Evolutionary conservation across 2,329 filamentous ascomycete species (phyloP), one percentile per base, ranked within the genome.

Genomic region (Claviceps pazoutovae): DNA sequence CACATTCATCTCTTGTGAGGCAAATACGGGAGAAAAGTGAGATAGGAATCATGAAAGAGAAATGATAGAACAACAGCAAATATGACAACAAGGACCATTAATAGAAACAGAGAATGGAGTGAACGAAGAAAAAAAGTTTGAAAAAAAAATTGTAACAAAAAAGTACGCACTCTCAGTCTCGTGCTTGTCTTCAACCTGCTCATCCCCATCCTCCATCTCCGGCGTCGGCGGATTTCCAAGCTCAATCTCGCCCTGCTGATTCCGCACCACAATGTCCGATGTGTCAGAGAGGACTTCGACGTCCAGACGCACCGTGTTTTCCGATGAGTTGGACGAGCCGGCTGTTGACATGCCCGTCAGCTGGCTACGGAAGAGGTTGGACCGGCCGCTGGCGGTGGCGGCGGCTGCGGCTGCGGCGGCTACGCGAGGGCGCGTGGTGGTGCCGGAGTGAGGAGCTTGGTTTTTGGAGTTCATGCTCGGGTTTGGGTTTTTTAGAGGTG

Each of bases 191-290:
- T 82, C 83, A 46, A 76, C 74, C 53, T 68, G 74, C 61, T 77
- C 74, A 50, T 78, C 75, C 16, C 75, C 70, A 38, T 79, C 77
- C 48, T 80, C 77, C 30, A 75, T 64, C 7, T 70, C 65, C 14
- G 74, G 72, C 54, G 74, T 71, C 1, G 74, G 77, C 46, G 76
- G 75, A 54, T 80, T 78, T 16, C 70, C 71, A n/a, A 83, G 66
- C 61, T 81, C 74, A 52, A 82, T 74, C 56, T 83, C 79, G 48
- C 80, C 81, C 59, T 82, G 75, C 63, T 75, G 69, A 59, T 83
- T 76, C 56, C 81, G 71, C 46, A 83, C 74, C 8, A 84, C 76
- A 53, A 84, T 83, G 57, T 82, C 79, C 5, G 62, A 63, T n/a
- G 61, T 66, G 47, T 74, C 71, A 5, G 65, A 68, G n/a, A 69